These are phyloP conservation scores for Boletus barrowsii DNA, from an alignment of 768 basidiomycete species.

Conservation along the genomic window DNA sequence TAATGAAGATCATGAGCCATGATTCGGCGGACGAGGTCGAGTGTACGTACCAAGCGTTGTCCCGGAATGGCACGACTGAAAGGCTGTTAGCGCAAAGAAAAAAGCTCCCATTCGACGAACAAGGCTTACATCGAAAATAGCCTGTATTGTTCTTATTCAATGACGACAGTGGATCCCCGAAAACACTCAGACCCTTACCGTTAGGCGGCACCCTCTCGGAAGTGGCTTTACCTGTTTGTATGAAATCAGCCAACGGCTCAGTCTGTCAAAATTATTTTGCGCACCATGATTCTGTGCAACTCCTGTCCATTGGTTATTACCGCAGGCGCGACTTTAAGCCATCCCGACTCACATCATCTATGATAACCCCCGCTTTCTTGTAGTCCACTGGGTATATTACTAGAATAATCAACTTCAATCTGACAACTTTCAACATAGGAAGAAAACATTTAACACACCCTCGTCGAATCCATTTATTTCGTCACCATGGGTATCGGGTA, in stretches of 20 bases:
- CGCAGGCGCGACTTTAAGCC: not conserved
- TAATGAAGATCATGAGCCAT: conserved; percentile 1
- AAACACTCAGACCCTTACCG: conserved; percentile 31
- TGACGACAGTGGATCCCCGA: not conserved
- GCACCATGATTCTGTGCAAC: conserved; percentile 27
- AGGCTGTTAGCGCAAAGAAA: not conserved
- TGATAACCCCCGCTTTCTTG: conserved; percentile 69
- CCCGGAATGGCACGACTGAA: conserved; percentile 48
- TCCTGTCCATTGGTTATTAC: conserved; percentile 25
- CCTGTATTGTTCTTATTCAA: conserved; percentile 14
- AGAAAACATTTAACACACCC: conserved; percentile 37
- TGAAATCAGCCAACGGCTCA: not conserved
- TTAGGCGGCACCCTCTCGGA: conserved; percentile 66
- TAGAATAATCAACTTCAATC: conserved; percentile 20
- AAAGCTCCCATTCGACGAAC: not conserved
- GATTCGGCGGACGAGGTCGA: not conserved
- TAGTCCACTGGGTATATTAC: conserved; percentile 91
- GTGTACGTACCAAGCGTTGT: conserved; percentile 40
- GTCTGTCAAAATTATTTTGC: not conserved
- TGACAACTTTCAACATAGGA: not conserved
- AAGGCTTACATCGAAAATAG: conserved; percentile 48
- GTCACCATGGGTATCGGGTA: conserved; percentile 71
- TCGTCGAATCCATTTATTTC: conserved; percentile 81
- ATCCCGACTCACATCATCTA: conserved; percentile 63
- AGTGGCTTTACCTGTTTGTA: conserved; percentile 45